Evolutionary conservation across 805 yeast species (phyloP).

Genomic region (Candida multigemmis): DNA sequence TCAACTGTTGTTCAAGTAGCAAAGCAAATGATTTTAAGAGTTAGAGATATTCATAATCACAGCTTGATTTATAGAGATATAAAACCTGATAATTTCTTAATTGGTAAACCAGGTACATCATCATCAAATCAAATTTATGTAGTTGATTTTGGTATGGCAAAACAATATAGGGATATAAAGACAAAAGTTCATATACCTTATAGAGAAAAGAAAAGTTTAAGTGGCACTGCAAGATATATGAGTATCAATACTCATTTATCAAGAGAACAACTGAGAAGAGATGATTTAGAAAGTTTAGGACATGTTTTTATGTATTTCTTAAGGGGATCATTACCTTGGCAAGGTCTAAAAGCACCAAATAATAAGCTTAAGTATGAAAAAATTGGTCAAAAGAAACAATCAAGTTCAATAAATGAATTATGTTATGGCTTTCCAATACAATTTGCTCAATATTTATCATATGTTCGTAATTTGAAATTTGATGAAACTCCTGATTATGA

Average conservation of each 20-base stretch:
- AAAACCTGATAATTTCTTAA: slow-evolving; percentile 75
- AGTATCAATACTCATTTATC: slow-evolving; percentile 84
- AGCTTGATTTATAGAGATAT: slow-evolving; percentile 75
- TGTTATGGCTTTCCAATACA: slow-evolving; percentile 62
- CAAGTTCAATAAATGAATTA: slow-evolving; percentile 54
- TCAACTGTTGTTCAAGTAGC: slow-evolving; percentile 71
- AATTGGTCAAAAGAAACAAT: slow-evolving; percentile 72
- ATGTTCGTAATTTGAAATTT: slow-evolving; percentile 61
- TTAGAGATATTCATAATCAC: slow-evolving; percentile 67
- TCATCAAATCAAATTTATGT: slow-evolving; percentile 63
- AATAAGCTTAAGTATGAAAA: slow-evolving; percentile 76
- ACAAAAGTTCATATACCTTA: slow-evolving; percentile 78
- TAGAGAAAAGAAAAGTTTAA: slow-evolving; percentile 68
- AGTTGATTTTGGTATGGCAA: slow-evolving; percentile 85
- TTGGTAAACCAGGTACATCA: slow-evolving; percentile 51
- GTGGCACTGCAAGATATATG: slow-evolving; percentile 86
- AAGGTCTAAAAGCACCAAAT: slow-evolving; percentile 83
- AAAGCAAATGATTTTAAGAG: slow-evolving; percentile 66
- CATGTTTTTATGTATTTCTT: slow-evolving; percentile 75
- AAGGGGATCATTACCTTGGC: slow-evolving; percentile 82
- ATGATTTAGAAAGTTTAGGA: slow-evolving; percentile 73
- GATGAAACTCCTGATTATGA: slow-evolving; percentile 78
- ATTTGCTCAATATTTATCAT: slow-evolving; percentile 64
- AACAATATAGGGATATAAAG: slow-evolving; percentile 72
- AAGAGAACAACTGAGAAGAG: slow-evolving; percentile 75